Evolutionary conservation across 2,329 filamentous ascomycete genomes (phyloP).

Genomic region (Colletotrichum gigasporum): DNA sequence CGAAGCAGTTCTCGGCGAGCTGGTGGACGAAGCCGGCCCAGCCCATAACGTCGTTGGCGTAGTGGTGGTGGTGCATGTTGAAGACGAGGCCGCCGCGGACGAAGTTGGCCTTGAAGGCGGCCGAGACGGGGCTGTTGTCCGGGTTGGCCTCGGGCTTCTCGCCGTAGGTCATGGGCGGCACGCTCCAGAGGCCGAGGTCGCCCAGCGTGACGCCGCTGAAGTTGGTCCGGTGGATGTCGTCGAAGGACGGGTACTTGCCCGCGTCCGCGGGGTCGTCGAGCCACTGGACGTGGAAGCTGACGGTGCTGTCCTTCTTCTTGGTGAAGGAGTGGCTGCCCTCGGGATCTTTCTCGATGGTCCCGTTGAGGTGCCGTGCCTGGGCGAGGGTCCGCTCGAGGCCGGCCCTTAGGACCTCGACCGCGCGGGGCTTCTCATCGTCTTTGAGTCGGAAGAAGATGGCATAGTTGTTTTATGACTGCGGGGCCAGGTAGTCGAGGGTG

Average conservation of each 20-base stretch:
- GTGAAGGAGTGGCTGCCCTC: conserved; percentile 47
- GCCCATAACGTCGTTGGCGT: conserved; percentile 52
- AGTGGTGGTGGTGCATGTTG: conserved; percentile 53
- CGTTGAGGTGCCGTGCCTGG: conserved; percentile 48
- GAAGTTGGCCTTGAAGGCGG: conserved; percentile 53
- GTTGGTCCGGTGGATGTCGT: conserved; percentile 46
- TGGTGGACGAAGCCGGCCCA: conserved; percentile 49
- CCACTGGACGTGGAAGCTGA: conserved; percentile 47
- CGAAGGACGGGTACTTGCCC: conserved; percentile 38
- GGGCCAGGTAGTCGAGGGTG: conserved; percentile 47
- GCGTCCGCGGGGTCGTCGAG: conserved; percentile 41
- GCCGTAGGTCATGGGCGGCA: conserved; percentile 49
- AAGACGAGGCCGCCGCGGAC: conserved; percentile 51
- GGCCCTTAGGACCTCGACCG: conserved; percentile 38
- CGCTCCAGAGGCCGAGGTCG: conserved; percentile 44
- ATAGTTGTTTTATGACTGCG: conserved; percentile 47
- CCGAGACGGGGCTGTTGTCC: conserved; percentile 41
- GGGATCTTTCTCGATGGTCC: conserved; percentile 50
- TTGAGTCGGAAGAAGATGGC: conserved; percentile 49
- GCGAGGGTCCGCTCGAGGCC: conserved; percentile 48
- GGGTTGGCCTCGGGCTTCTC: conserved; percentile 49
- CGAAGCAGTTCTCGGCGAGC: conserved; percentile 53
- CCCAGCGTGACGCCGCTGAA: conserved; percentile 45
- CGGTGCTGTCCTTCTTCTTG: conserved; percentile 44
- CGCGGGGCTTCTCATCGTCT: conserved; percentile 36